Evolutionary conservation across 139 green algal genomes (phyloP).

Genomic region (Pleodorina starrii): DNA sequence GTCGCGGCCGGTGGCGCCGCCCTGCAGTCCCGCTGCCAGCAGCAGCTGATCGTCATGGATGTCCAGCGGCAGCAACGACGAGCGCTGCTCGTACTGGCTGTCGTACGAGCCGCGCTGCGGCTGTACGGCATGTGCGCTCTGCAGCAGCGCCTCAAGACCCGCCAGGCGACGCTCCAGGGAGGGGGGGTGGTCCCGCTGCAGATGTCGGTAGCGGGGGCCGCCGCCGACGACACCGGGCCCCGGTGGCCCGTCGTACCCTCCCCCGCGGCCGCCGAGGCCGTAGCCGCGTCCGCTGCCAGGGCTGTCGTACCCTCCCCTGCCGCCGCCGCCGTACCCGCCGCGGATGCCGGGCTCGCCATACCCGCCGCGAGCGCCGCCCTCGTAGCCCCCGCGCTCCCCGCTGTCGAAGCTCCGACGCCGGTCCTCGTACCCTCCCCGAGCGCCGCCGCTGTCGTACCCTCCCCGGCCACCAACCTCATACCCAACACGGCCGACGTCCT

Average conservation of each 20-base stretch:
- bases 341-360: neutral
- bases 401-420: neutral
- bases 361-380: neutral
- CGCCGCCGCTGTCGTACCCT: neutral
- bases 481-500: neutral
- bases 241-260: neutral
- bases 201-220: neutral
- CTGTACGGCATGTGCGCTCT: neutral
- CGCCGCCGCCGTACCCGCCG: neutral
- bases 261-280: neutral
- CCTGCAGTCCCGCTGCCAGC: constrained; percentile 29
- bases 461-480: neutral
- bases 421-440: neutral
- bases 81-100: constrained; percentile 10
- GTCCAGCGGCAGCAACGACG: constrained; percentile 20
- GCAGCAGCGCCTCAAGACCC: constrained; percentile 36
- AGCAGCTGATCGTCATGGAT: constrained; percentile 23
- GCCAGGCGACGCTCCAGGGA: neutral
- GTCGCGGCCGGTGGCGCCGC: neutral
- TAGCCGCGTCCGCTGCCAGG: neutral
- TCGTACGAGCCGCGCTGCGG: neutral
- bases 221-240: neutral
- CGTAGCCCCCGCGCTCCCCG: neutral
- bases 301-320: neutral
- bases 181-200: neutral